Base-by-base conservation (phyloP, 208 protist genomes). In the Trypanosoma scelopori region DNA sequence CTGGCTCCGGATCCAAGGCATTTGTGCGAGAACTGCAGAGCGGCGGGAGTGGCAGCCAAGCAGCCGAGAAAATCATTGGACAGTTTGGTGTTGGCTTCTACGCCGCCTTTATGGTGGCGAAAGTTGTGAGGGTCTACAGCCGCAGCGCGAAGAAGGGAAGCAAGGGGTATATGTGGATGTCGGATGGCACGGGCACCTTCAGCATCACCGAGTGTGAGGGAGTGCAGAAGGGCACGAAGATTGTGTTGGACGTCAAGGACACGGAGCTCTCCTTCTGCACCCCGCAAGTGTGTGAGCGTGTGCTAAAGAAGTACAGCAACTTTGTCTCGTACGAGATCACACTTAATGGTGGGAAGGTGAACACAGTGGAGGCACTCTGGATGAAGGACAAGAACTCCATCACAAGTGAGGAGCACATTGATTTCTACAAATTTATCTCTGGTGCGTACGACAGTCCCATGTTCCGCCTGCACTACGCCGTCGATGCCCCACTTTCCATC, bases 71-170 rank as follows among this genome's bases (percentile, higher is more conserved):
- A 70, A 97, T 97, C 55, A 97, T 97, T 66, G 92, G 97, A 62
- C 97, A 98, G 87, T 99, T 99, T 76, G 98, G 98, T 74, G 97
- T 99, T 41, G 97, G 98, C 63, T 99, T 99, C 79, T 99, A 99
- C 72, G 86, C 91, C 0, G 85, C 81, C 55, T 99, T 99, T 75
- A 99, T 99, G 95, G 97, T 99, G 20, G 89, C 96, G n/a, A 92
- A 98, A 53, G 77, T 83, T 25, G 94, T 99, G 16, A 92, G 82
- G 42, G 94, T 99, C 9, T 98, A 95, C 82, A 92, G 91, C 13
- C 79, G 91, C 48, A 95, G 81, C 51, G 84, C 83, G 55, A 88
- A 92, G 58, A 87, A 93, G 52, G 92, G 74, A 22, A 75, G 75
- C 59, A 91, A 95, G 62, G 96, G 94, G n/a, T 98, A 98, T 72